phyloP scores from a whole-genome alignment of 2,329 filamentous ascomycete genomes.

The Arthroderma sp. region DNA sequence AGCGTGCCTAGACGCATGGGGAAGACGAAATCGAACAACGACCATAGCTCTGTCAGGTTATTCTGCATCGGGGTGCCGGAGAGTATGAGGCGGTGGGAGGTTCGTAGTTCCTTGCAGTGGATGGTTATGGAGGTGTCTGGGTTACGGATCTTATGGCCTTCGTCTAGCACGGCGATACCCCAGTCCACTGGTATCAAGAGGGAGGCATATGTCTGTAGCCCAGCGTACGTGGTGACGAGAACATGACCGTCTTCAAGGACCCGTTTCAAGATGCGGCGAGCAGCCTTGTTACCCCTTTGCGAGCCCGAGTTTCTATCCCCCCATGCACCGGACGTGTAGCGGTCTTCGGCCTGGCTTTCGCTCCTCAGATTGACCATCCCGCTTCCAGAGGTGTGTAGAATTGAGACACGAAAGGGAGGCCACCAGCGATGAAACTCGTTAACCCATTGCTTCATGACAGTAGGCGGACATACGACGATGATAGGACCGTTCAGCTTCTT shows the following conservation, averaged over 20 bases:
- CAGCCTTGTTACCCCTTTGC: conserved; percentile 48
- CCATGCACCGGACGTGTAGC: conserved; percentile 47
- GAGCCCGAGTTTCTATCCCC: conserved; percentile 32
- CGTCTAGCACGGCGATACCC: conserved; percentile 88
- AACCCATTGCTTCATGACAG: conserved; percentile 93
- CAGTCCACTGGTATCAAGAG: conserved; percentile 72
- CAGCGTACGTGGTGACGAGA: conserved; percentile 88
- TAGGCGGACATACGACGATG: conserved; percentile 86
- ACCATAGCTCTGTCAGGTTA: conserved; percentile 90
- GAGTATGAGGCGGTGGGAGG: conserved; percentile 78
- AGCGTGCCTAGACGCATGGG: conserved; percentile 90
- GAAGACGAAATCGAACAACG: conserved; percentile 92
- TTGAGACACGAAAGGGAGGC: conserved; percentile 94
- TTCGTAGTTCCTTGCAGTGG: conserved; percentile 85
- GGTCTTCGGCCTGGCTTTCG: conserved; percentile 51
- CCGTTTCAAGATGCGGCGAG: conserved; percentile 66
- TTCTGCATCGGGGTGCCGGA: conserved; percentile 98
- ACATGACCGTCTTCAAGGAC: conserved; percentile 81
- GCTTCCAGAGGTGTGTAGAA: conserved; percentile 87
- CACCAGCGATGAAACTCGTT: conserved; percentile 98
- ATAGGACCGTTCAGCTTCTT: conserved; percentile 71
- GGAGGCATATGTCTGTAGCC: conserved; percentile 82
- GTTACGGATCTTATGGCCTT: conserved; percentile 97
- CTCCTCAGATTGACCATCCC: conserved; percentile 75
- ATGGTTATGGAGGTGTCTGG: conserved; percentile 91